Evolutionary conservation across 83 land plant species (phyloP), one percentile per base, ranked within the genome.

Genomic region (Diphasiastrum complanatum): DNA sequence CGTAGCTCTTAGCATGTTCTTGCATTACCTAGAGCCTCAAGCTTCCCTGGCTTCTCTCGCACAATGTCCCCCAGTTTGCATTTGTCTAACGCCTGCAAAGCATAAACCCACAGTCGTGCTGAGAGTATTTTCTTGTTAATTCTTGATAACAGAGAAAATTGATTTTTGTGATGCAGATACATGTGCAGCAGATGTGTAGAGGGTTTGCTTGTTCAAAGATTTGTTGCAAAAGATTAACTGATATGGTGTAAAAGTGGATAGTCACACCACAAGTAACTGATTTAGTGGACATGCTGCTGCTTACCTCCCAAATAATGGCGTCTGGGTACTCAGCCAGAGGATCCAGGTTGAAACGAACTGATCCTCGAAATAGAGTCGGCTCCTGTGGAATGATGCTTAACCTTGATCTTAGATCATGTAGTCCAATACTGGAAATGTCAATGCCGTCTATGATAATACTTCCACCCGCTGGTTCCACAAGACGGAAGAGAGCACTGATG

Each of bases 311-410:
- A 27, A 81, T 74, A 26, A 74, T 75, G 38, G 33, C 43, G 24
- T 78, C 81, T 25, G 75, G 60, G 26, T 78, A 49, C 10, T 77
- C 65, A 5, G 82, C 82, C 2, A 84, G 63, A 33, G 88, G 88
- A 68, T 84, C 88, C 68, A 84, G 47, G 47, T 84, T 84, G 25
- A 68, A 78, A 1, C 88, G 46, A 24, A 81, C 43, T 3, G 66
- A 81, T 3, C 88, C 88, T 58, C 64, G 63, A 67, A 84, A 84
- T 18, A 84, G 78, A 8, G 88, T 74, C 45, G 85, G 82, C 28
- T 84, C 85, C 61, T 84, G 88, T 64, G 88, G 88, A 45, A 84
- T 84, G 45, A 81, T 78, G 45, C 88, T 78, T 1, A 84, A 78
- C 33, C 73, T 81, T 51, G 70, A 56, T 27, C 88, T 66, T 20